Percentiles rank a stretch among this genome's conserved stretches.
Conservation (phyloP, 805 yeast genomes). For the Schwanniomyces yamadae region DNA sequence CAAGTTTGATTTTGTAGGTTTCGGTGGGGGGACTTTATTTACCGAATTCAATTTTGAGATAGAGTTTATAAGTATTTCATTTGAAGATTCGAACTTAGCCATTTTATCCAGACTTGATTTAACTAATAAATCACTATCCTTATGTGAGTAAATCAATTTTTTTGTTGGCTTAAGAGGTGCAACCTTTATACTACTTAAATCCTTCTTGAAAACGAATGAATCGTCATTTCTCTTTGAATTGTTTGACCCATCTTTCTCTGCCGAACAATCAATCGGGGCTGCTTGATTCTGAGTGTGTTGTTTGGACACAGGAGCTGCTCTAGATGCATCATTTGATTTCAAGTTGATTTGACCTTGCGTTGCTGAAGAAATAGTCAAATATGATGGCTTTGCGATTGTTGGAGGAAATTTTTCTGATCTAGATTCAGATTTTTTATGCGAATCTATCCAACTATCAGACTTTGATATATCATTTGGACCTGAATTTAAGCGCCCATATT, state of each 20-base stretch:
- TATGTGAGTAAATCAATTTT: slow-evolving; percentile 8
- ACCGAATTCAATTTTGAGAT: slow-evolving; percentile 11
- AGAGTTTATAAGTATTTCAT: slow-evolving; percentile 11
- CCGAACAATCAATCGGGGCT: neutral
- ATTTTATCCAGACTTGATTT: too few relatives aligned
- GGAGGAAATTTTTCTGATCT: slow-evolving; percentile 2
- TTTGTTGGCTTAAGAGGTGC: slow-evolving; percentile 21
- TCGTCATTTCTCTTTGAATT: too few relatives aligned
- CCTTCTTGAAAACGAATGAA: slow-evolving; percentile 2
- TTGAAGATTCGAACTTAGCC: too few relatives aligned
- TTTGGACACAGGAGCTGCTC: neutral
- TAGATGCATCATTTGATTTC: slow-evolving; percentile 9
- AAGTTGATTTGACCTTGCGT: too few relatives aligned
- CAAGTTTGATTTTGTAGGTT: slow-evolving; percentile 14
- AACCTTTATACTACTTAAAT: neutral
- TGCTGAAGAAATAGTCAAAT: slow-evolving; percentile 9
- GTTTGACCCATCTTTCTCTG: neutral
- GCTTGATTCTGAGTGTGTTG: neutral
- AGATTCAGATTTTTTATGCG: slow-evolving; percentile 2
- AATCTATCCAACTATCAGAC: slow-evolving; percentile 4
- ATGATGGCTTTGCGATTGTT: slow-evolving; percentile 12
- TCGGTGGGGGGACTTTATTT: slow-evolving; percentile 7
- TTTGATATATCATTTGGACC: neutral
- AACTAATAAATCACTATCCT: slow-evolving; percentile 12
- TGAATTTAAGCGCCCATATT: neutral